A percentile compares a stretch with the other conserved stretches of the same genome.
phyloP scores from a whole-genome alignment of 768 basidiomycete genomes.

The Tulasnella calospora region DNA sequence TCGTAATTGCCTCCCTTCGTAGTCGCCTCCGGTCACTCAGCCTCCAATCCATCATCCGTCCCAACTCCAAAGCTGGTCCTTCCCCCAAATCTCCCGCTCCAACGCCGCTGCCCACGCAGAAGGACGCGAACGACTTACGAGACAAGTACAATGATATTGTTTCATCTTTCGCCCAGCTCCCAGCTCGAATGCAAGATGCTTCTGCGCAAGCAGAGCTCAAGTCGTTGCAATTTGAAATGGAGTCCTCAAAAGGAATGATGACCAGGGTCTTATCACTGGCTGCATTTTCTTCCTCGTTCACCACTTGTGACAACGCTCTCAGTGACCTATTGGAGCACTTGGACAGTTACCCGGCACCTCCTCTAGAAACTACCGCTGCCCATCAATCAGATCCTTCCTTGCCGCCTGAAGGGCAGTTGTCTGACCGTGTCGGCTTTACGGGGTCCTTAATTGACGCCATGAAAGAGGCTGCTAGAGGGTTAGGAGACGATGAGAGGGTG shows the following conservation, averaged over 20 bases:
- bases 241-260: constrained; percentile 47
- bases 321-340: constrained; percentile 83
- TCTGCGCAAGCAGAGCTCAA: constrained; percentile 54
- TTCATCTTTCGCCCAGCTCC: constrained; percentile 47
- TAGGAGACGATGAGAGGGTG: constrained; percentile 59
- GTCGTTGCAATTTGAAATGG: constrained; percentile 57
- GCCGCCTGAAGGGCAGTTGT: constrained; percentile 64
- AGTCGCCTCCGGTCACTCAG: constrained; percentile 58
- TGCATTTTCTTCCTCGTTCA: constrained; percentile 47
- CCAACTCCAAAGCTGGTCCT: constrained; percentile 31
- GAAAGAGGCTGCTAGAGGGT: constrained; percentile 39
- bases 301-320: constrained; percentile 63
- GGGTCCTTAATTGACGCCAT: constrained; percentile 48
- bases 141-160: constrained; percentile 45
- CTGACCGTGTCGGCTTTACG: constrained; percentile 60
- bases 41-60: constrained; percentile 52
- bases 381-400: constrained; percentile 43
- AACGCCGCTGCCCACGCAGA: constrained; percentile 48
- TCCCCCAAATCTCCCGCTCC: constrained; percentile 3
- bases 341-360: constrained; percentile 66
- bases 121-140: constrained; percentile 47
- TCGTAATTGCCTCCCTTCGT: constrained; percentile 50
- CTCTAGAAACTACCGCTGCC: constrained; percentile 48
- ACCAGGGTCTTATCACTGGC: constrained; percentile 52
- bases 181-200: constrained; percentile 40